Conservation (phyloP, 331 rosid species). For the Malus hybrid region DNA sequence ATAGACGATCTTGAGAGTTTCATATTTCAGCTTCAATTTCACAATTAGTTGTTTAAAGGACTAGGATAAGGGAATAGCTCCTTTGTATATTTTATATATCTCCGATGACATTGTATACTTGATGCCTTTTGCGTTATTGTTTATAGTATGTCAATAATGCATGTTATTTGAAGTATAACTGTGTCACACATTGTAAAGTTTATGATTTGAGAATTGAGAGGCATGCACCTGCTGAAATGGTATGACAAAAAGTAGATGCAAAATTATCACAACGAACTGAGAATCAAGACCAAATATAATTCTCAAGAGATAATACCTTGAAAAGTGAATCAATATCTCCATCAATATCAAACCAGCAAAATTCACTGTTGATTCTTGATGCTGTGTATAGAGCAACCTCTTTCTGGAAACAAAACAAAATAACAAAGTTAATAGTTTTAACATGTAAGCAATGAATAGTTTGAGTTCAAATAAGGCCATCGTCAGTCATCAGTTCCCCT, state of each 20-base stretch:
- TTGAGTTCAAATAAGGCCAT: not conserved
- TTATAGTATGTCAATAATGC: not conserved
- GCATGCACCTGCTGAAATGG: not conserved
- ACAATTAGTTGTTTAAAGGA: not conserved
- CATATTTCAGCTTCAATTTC: not conserved
- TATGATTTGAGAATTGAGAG: not conserved
- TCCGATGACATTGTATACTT: not conserved
- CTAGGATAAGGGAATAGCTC: not conserved
- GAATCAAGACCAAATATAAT: not conserved
- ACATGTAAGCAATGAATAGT: not conserved
- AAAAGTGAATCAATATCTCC: constrained; percentile 85
- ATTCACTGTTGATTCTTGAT: constrained; percentile 56
- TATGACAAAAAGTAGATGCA: not conserved
- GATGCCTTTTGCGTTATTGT: not conserved
- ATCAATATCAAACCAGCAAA: constrained; percentile 79
- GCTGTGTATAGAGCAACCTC: constrained; percentile 93
- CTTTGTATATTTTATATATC: not conserved
- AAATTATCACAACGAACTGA: not conserved
- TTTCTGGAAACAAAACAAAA: constrained; percentile 51
- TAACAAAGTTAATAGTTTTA: not conserved
- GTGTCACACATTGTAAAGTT: not conserved
- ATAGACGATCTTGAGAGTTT: not conserved
- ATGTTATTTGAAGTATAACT: not conserved
- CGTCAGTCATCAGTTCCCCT: not conserved
- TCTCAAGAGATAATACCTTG: constrained; percentile 42